Percentiles rank a stretch among this genome's conserved stretches.
Conservation (phyloP, 768 basidiomycete genomes). For the Xanthoconium stramineum region DNA sequence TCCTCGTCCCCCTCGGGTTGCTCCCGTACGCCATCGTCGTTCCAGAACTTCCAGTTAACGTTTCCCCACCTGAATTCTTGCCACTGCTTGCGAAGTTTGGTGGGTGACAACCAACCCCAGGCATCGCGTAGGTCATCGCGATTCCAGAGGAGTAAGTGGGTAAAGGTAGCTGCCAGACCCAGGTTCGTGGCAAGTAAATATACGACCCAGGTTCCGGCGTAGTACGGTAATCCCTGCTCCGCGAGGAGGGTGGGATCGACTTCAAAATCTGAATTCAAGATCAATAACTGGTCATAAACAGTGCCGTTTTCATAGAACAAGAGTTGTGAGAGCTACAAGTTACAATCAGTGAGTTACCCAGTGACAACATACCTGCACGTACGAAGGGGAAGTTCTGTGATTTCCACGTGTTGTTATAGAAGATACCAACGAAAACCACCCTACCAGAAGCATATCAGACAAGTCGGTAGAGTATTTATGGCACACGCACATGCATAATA, state of each 20-base stretch:
- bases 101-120: slow-evolving; percentile 45
- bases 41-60: slow-evolving; percentile 41
- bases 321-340: slow-evolving; percentile 41
- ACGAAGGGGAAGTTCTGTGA: slow-evolving; percentile 60
- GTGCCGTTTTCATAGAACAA: slow-evolving; percentile 53
- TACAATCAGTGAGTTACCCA: not conserved
- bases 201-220: slow-evolving; percentile 26
- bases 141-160: slow-evolving; percentile 53
- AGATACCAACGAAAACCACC: slow-evolving; percentile 35
- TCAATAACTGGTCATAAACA: slow-evolving; percentile 47
- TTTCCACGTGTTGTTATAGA: slow-evolving; percentile 52
- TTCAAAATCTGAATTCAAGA: slow-evolving; percentile 50
- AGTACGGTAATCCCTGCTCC: slow-evolving; percentile 36
- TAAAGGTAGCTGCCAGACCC: slow-evolving; percentile 46
- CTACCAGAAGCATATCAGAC: slow-evolving; percentile 12
- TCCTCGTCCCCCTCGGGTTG: slow-evolving; percentile 37
- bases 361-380: slow-evolving; percentile 25
- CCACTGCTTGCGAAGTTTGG: slow-evolving; percentile 26
- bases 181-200: slow-evolving; percentile 16
- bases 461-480: not conserved
- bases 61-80: slow-evolving; percentile 20
- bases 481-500: slow-evolving; percentile 47
- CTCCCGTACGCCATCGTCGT: slow-evolving; percentile 13
- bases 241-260: slow-evolving; percentile 50
- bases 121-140: slow-evolving; percentile 44